phyloP scores from a whole-genome alignment of 2,329 filamentous ascomycete species.

The Ceratocystis ficicola region DNA sequence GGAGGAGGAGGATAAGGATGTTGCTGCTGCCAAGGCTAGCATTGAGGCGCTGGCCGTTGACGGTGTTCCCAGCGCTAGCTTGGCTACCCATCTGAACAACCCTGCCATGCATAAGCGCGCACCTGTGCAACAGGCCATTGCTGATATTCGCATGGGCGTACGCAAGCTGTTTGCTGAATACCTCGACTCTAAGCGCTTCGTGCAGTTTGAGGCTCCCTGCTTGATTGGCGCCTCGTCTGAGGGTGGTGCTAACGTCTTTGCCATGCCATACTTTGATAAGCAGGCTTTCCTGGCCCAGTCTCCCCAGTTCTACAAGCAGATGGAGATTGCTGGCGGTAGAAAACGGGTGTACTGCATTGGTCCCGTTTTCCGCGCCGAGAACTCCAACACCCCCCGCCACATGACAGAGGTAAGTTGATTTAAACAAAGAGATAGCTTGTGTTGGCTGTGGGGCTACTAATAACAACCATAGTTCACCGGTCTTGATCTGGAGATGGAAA shows the following conservation, averaged over 20 bases:
- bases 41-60: slow-evolving; percentile 34
- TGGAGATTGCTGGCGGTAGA: slow-evolving; percentile 66
- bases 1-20: slow-evolving; percentile 34
- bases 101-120: slow-evolving; percentile 84
- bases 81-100: slow-evolving; percentile 82
- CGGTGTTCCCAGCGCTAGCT: slow-evolving; percentile 56
- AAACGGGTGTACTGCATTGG: slow-evolving; percentile 68
- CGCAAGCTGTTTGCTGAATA: slow-evolving; percentile 66
- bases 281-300: slow-evolving; percentile 69
- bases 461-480: slow-evolving; percentile 52
- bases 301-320: slow-evolving; percentile 80
- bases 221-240: slow-evolving; percentile 83
- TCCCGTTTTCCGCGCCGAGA: slow-evolving; percentile 75
- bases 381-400: slow-evolving; percentile 72
- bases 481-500: slow-evolving; percentile 84
- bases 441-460: not conserved
- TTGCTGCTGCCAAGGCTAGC: slow-evolving; percentile 30
- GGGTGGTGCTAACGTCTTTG: slow-evolving; percentile 85
- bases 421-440: slow-evolving; percentile 19
- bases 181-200: slow-evolving; percentile 61
- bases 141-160: slow-evolving; percentile 43
- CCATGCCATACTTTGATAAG: slow-evolving; percentile 77
- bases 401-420: slow-evolving; percentile 49
- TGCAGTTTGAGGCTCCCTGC: slow-evolving; percentile 78
- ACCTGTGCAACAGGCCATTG: slow-evolving; percentile 78